A percentile compares a stretch with the other conserved stretches of the same genome.
Evolutionary conservation across 1,284 basidiomycete genomes (phyloP).

Genomic region (Austropuccinia psidii): DNA sequence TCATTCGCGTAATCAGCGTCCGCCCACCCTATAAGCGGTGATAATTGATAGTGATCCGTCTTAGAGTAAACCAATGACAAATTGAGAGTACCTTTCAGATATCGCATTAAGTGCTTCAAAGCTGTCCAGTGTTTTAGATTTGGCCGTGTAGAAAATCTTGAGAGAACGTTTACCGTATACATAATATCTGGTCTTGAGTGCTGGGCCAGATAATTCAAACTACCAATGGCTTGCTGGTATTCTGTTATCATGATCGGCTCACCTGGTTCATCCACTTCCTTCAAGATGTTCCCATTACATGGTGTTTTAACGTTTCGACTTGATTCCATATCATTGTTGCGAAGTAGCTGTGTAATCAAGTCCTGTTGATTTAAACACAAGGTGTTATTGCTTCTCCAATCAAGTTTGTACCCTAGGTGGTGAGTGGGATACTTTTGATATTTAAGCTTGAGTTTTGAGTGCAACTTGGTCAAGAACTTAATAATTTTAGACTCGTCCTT

Average conservation of each 20-base stretch:
- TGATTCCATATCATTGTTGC: too few species aligned
- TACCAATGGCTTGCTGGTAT: not conserved
- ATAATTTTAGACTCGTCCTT: not conserved
- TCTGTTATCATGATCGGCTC: too few species aligned
- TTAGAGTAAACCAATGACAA: not conserved
- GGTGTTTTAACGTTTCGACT: too few species aligned
- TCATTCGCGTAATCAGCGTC: not conserved
- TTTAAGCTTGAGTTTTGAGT: not conserved
- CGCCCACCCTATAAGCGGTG: slow-evolving; percentile 20
- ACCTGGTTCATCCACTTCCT: too few species aligned
- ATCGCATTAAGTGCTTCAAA: not conserved
- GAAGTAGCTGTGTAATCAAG: too few species aligned
- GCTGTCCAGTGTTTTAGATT: not conserved
- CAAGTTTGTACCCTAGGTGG: not conserved
- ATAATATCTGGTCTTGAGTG: not conserved
- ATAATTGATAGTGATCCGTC: too few species aligned
- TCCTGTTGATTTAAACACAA: not conserved
- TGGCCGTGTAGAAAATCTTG: not conserved
- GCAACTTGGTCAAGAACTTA: not conserved
- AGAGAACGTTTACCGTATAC: not conserved
- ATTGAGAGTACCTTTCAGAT: not conserved
- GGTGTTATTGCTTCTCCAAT: not conserved
- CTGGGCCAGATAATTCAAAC: not conserved
- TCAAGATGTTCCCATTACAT: too few species aligned
- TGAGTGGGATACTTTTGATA: not conserved